Base-by-base conservation (phyloP, 495 filamentous ascomycete genomes). In the Lepraria neglecta region DNA sequence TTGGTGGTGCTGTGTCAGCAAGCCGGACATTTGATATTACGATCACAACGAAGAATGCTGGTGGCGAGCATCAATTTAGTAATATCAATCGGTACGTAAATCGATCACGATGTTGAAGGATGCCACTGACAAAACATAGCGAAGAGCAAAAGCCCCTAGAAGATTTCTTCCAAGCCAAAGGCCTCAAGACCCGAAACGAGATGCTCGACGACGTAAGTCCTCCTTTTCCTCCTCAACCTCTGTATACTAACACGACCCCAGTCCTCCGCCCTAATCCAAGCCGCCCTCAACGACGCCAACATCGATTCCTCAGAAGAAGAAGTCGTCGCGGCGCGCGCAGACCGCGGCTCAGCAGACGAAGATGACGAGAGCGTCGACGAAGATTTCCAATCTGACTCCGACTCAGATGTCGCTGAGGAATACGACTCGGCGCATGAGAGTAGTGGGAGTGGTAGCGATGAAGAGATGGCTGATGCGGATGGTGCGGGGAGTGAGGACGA, bases 11-110 rank as follows among this genome's bases (percentile, higher is more conserved):
- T 7, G 84, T 97, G 33, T 95, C 92, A 10, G 91, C 95, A 21
- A 89, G 90, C 65, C 87, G 94, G 54, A 99, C 95, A 1, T 99
- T 99, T 64, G 95, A 99, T 69, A 96, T 99, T 62, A 91, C 91
- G 0, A 85, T 99, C 52, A 86, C 84, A 42, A 76, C 96, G 75
- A 97, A 97, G 79, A 76, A 73, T 40, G 85, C 83, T 15, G 76
- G 81, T 43, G 87, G 86, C 21, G 89, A 96, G 66, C 88, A 91
- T 64, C 91, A 96, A 67, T 97, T 99, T 76, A 95, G 90, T 75
- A 99, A 99, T 75, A 97, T 99, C 74, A 99, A 97, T 70, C 89
- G 92, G 83, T 85, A 74, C 52, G 78, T 59, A 21, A n/a, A 30
- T 19, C 42, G 6, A 38, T 19, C n/a, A 17, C 1, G 27, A 9